Base-by-base conservation (phyloP, 2,329 filamentous ascomycete species). In the Alternaria gansuensis region DNA sequence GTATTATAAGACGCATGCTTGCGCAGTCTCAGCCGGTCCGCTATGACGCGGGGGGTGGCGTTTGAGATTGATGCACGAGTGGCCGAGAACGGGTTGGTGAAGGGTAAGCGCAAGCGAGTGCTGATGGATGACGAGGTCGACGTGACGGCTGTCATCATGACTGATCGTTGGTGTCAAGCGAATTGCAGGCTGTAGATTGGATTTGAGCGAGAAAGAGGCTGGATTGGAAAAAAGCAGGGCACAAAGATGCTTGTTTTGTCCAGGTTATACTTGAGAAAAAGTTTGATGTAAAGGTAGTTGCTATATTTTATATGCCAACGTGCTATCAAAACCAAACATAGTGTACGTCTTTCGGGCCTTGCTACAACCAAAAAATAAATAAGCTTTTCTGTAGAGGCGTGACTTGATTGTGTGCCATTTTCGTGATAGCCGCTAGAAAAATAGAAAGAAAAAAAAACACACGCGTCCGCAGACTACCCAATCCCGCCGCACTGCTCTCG, bases 101-200 rank as follows among this genome's bases (percentile, higher is more conserved):
- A 34, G 44, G 44, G 44, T 48, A 48, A 48, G 44, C 31, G 44
- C 31, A 48, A 48, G 44, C 44, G 44, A 48, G 44, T 21, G 29
- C 44, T 24, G 31, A 23, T 29, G 39, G 45, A 56, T 51, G 52
- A 59, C 56, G 56, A 44, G 31, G 49, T 28, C 40, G 28, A 23
- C 37, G 45, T 53, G 51, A 54, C 53, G 45, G 57, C 51, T 54
- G 61, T 64, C 51, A 64, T 60, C 39, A 62, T 63, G 57, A 58
- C 51, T 48, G 57, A 62, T 57, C 11, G n/a, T 59, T 21, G 31
- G 49, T 28, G 11, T 26, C 34, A 28, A 46, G 29, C 41, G 49
- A 45, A 26, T 41, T 21, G 54, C 31, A 41, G 31, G 33, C 40
- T 41, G 21, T 24, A 53, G 34, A 24, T 46, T 14, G 23, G 29